Base-by-base conservation (phyloP, 345 rosid genomes). In the Schrenkiella parvula region DNA sequence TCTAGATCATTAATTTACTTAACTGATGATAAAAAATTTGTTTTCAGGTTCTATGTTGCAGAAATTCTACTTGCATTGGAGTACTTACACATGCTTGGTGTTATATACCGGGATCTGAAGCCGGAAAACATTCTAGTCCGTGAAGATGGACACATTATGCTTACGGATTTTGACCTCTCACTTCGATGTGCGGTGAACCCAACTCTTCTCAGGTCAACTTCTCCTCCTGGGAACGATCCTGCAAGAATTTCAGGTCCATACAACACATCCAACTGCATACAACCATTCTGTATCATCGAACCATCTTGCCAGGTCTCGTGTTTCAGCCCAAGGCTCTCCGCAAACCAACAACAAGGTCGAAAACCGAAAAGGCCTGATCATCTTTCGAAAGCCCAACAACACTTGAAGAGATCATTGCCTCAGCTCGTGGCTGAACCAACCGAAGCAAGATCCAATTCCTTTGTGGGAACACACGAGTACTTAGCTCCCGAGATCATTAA, bases 121-220 rank as follows among this genome's bases (percentile, higher is more conserved):
- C 96, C 98, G 3, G 98, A 93, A 55, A 93, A 93, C 83, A 93
- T 93, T 66, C 90, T 93, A 39, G 98, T 93, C 39, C 87, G 96
- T 32, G 98, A 93, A 74, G 98, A 93, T 78, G 96, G 98, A 63
- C 98, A 93, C 80, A 93, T 93, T 25, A 93, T 93, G 98, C 95
- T 93, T 53, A 93, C 98, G 5, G 98, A 93, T 80, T 93, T 93
- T 11, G 98, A 93, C 69, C 84, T 93, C 65, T 93, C 98, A 19
- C 90, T 93, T 2, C 79, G 98, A 72, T 89, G 98, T 80, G 82
- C 78, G 13, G 98, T 93, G 37, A 89, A 79, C 60, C 98, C 98
- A 19, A 93, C 98, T 56, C 98, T 93, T 60, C 80, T 91, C 65
- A 80, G 80, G 67, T 87, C 86, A 51, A 80, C 86, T 32, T 60